Evolutionary conservation across 352 stramenopile species (phyloP).

Genomic region (Phytophthora sp.): DNA sequence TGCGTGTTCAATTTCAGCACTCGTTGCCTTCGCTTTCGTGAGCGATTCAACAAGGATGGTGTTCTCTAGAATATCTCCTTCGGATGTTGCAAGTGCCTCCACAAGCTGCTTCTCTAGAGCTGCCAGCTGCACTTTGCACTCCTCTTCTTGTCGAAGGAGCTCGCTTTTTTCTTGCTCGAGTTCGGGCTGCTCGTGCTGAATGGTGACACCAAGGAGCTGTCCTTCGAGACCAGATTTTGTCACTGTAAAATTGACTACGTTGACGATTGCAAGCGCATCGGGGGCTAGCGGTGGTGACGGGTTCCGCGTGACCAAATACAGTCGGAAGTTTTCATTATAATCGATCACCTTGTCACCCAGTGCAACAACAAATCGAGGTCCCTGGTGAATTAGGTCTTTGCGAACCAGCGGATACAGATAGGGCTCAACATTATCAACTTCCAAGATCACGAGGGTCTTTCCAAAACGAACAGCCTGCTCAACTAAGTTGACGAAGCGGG

Average conservation of each 20-base stretch:
- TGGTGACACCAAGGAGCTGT: constrained; percentile 93
- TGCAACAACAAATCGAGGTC: constrained; percentile 90
- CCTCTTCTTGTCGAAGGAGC: constrained; percentile 92
- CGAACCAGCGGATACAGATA: constrained; percentile 94
- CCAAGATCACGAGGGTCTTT: constrained; percentile 94
- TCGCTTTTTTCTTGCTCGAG: constrained; percentile 94
- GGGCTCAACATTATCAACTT: constrained; percentile 92
- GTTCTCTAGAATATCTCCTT: constrained; percentile 97
- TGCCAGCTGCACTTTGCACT: constrained; percentile 95
- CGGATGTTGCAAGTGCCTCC: constrained; percentile 91
- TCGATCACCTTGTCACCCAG: constrained; percentile 94
- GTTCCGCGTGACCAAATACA: constrained; percentile 93
- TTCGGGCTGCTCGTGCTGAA: constrained; percentile 94
- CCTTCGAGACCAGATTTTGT: constrained; percentile 93
- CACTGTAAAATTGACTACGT: constrained; percentile 96
- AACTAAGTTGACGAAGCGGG: constrained; percentile 91
- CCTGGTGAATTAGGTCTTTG: constrained; percentile 91
- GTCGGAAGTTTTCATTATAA: constrained; percentile 95
- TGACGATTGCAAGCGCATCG: constrained; percentile 90
- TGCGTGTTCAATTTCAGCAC: constrained; percentile 90
- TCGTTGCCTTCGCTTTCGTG: constrained; percentile 93
- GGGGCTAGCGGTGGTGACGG: constrained; percentile 88
- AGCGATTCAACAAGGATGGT: constrained; percentile 94
- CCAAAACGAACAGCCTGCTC: constrained; percentile 96
- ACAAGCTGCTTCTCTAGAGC: constrained; percentile 94